These are phyloP conservation scores for Smithsoniella earleae DNA, from an alignment of 163 green algal genomes.

Conservation along the genomic window DNA sequence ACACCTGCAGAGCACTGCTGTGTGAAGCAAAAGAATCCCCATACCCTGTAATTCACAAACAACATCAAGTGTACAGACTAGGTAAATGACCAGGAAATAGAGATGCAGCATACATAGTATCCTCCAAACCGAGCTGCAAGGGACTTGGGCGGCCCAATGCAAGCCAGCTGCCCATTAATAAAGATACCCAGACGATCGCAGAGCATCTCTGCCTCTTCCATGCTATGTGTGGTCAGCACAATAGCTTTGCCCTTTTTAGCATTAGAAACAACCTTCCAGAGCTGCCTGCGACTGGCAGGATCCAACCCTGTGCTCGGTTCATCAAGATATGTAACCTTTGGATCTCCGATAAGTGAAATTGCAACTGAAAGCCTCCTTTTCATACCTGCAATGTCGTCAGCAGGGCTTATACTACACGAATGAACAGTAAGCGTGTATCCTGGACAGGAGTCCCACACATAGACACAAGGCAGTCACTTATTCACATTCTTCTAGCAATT, in stretches of 20 bases:
- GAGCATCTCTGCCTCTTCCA: slow-evolving; percentile 57
- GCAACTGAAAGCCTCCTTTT: slow-evolving; percentile 60
- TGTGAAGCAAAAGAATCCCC: slow-evolving; percentile 9
- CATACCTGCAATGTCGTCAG: slow-evolving; percentile 79
- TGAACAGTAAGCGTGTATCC: too few species aligned
- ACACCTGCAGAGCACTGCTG: too few species aligned
- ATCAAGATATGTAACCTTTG: slow-evolving; percentile 65
- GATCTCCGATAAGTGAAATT: slow-evolving; percentile 60
- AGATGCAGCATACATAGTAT: slow-evolving; percentile 46
- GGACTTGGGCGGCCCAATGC: slow-evolving; percentile 61
- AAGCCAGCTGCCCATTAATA: slow-evolving; percentile 63
- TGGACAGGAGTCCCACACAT: too few species aligned
- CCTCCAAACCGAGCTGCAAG: slow-evolving; percentile 59
- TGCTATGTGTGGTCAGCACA: slow-evolving; percentile 64
- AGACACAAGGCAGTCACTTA: too few species aligned
- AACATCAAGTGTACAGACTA: too few species aligned
- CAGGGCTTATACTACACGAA: too few species aligned
- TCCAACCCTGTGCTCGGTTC: slow-evolving; percentile 76
- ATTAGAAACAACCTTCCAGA: slow-evolving; percentile 67
- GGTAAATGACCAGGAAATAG: slow-evolving; percentile 11
- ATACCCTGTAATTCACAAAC: not conserved
- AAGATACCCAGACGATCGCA: slow-evolving; percentile 82
- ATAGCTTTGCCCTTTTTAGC: slow-evolving; percentile 46
- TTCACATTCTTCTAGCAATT: too few species aligned
- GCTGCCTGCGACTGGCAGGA: slow-evolving; percentile 63